These are phyloP conservation scores for Phoma sp. DNA, from an alignment of 2,329 filamentous ascomycete species.

Conservation along the genomic window DNA sequence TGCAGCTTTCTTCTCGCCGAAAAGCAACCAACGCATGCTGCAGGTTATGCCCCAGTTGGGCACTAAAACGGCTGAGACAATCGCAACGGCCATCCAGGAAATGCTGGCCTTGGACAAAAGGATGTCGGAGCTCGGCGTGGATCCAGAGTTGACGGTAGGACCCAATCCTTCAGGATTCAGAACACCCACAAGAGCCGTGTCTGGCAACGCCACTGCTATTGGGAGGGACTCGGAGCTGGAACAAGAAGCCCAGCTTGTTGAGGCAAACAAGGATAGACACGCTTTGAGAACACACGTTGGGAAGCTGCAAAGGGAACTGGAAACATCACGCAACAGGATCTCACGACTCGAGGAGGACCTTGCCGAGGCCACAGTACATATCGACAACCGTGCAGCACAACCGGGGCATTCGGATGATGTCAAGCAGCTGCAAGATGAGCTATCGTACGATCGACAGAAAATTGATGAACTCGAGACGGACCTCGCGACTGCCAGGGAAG, in stretches of 20 bases:
- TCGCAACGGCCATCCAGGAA: constrained; percentile 50
- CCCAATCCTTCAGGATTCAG: constrained; percentile 41
- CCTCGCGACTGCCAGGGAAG: constrained; percentile 52
- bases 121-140: constrained; percentile 46
- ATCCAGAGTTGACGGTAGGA: constrained; percentile 44
- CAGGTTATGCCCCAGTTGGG: constrained; percentile 48
- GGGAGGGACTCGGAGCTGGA: constrained; percentile 55
- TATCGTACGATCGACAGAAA: constrained; percentile 55
- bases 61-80: constrained; percentile 44
- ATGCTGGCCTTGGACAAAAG: constrained; percentile 46
- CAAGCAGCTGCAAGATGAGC: constrained; percentile 53
- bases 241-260: constrained; percentile 57
- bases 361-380: constrained; percentile 54
- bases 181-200: constrained; percentile 41
- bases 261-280: constrained; percentile 55
- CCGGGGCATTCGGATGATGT: constrained; percentile 50
- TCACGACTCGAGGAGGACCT: constrained; percentile 56
- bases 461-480: constrained; percentile 58
- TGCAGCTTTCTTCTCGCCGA: constrained; percentile 55
- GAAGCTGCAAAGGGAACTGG: constrained; percentile 52
- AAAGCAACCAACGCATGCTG: constrained; percentile 57
- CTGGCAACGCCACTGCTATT: constrained; percentile 33
- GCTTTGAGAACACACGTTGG: constrained; percentile 51
- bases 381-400: constrained; percentile 50
- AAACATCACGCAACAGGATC: constrained; percentile 50